These are phyloP conservation scores for Exserohilum turcica DNA, from an alignment of 2,329 filamentous ascomycete genomes.

Conservation along the genomic window DNA sequence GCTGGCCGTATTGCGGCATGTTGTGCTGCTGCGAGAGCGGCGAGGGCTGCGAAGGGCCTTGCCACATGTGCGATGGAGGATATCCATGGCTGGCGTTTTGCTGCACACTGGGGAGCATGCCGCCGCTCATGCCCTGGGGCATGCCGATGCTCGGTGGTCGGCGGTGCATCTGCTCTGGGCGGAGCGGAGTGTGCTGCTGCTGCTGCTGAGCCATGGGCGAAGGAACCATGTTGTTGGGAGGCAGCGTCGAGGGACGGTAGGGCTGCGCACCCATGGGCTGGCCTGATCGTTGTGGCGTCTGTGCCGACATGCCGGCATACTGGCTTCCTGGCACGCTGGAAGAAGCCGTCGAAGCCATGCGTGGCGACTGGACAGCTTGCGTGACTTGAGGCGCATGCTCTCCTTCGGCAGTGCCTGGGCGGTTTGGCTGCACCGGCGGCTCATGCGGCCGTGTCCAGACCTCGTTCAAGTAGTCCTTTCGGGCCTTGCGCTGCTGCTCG, in stretches of 20 bases:
- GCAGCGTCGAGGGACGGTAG: conserved; percentile 73
- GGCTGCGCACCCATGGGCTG: conserved; percentile 68
- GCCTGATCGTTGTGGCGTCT: conserved; percentile 61
- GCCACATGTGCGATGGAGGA: conserved; percentile 56
- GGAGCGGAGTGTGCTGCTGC: conserved; percentile 65
- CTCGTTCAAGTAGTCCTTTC: conserved; percentile 77
- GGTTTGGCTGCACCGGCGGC: conserved; percentile 63
- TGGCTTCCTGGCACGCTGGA: conserved; percentile 61
- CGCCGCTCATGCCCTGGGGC: conserved; percentile 18
- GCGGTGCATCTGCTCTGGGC: conserved; percentile 67
- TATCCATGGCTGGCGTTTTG: conserved; percentile 53
- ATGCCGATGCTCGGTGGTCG: conserved; percentile 63
- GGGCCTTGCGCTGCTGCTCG: conserved; percentile 77
- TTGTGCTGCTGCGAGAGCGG: conserved; percentile 54
- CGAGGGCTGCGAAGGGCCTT: conserved; percentile 55
- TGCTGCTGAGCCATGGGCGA: conserved; percentile 74
- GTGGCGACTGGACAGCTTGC: conserved; percentile 55
- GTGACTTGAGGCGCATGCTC: conserved; percentile 49
- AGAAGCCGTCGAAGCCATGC: conserved; percentile 63
- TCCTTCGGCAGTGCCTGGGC: conserved; percentile 46
- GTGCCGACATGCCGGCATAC: conserved; percentile 62
- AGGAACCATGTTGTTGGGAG: conserved; percentile 73
- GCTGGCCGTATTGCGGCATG: conserved; percentile 53
- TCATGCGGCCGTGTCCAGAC: conserved; percentile 86
- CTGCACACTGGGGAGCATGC: conserved; percentile 49